phyloP scores from a whole-genome alignment of 148 eudicot species.

The Rheum nobile region DNA sequence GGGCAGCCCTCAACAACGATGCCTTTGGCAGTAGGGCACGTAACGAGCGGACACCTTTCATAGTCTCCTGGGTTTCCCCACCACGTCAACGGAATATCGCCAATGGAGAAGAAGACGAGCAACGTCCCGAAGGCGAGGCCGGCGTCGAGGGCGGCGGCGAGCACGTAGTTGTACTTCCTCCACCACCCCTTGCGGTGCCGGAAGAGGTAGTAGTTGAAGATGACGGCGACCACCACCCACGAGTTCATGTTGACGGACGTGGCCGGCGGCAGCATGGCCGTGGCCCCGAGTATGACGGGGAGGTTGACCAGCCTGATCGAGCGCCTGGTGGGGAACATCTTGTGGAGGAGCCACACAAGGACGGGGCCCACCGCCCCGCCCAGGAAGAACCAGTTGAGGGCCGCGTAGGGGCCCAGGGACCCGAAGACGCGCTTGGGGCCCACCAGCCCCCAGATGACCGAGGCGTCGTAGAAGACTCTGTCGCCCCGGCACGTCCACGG shows the following conservation, averaged over 20 bases:
- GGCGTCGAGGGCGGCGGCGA: slow-evolving; percentile 52
- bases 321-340: slow-evolving; percentile 28
- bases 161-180: slow-evolving; percentile 53
- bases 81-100: slow-evolving; percentile 18
- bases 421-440: slow-evolving; percentile 51
- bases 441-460: slow-evolving; percentile 58
- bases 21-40: slow-evolving; percentile 46
- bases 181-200: slow-evolving; percentile 47
- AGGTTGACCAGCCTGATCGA: slow-evolving; percentile 53
- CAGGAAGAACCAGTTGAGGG: slow-evolving; percentile 56
- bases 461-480: slow-evolving; percentile 57
- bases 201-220: slow-evolving; percentile 44
- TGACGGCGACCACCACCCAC: slow-evolving; percentile 39
- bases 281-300: slow-evolving; percentile 49
- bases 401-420: slow-evolving; percentile 29
- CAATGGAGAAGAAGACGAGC: slow-evolving; percentile 24
- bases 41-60: slow-evolving; percentile 35
- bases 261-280: slow-evolving; percentile 49
- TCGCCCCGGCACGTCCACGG: slow-evolving; percentile 59
- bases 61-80: slow-evolving; percentile 28
- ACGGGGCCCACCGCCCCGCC: slow-evolving; percentile 39
- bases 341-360: slow-evolving; percentile 33
- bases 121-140: slow-evolving; percentile 54
- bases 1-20: slow-evolving; percentile 43
- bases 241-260: slow-evolving; percentile 33